Evolutionary conservation across 768 basidiomycete species (phyloP).

Genomic region (Pleurotus platypus): DNA sequence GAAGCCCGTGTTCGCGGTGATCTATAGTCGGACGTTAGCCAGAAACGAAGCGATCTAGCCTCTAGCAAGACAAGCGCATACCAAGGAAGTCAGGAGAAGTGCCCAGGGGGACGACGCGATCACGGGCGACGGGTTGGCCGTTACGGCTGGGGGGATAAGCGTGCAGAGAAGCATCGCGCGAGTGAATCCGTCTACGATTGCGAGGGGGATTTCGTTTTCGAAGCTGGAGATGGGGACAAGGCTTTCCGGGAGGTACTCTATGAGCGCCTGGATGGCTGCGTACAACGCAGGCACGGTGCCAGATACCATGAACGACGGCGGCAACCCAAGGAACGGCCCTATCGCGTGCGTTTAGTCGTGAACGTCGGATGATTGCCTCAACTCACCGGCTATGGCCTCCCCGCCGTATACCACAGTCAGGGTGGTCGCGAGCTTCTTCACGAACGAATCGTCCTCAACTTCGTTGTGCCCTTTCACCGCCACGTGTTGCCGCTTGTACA

Average conservation of each 20-base stretch:
- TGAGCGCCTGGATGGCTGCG: slow-evolving; percentile 52
- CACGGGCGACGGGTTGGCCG: slow-evolving; percentile 40
- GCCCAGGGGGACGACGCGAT: slow-evolving; percentile 73
- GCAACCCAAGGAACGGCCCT: slow-evolving; percentile 62
- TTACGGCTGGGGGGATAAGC: slow-evolving; percentile 69
- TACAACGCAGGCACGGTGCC: slow-evolving; percentile 65
- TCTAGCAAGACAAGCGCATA: slow-evolving; percentile 27
- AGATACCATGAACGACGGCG: slow-evolving; percentile 81
- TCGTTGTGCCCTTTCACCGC: slow-evolving; percentile 29
- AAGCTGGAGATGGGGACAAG: slow-evolving; percentile 45
- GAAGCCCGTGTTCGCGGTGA: slow-evolving; percentile 77
- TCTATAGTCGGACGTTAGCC: slow-evolving; percentile 28
- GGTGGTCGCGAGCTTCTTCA: slow-evolving; percentile 52
- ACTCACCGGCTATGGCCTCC: slow-evolving; percentile 64
- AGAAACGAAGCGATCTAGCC: background rate
- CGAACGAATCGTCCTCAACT: slow-evolving; percentile 53
- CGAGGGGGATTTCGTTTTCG: slow-evolving; percentile 64
- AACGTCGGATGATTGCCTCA: too few relatives aligned
- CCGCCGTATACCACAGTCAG: slow-evolving; percentile 75
- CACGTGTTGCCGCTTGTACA: slow-evolving; percentile 39
- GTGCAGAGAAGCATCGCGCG: slow-evolving; percentile 78
- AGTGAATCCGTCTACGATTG: slow-evolving; percentile 74
- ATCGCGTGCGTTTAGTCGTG: background rate
- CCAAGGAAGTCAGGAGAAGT: slow-evolving; percentile 69
- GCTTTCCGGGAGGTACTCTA: slow-evolving; percentile 51